Evolutionary conservation across 1,139 yeast species (phyloP).

Genomic region (Candida buenavistaensis): DNA sequence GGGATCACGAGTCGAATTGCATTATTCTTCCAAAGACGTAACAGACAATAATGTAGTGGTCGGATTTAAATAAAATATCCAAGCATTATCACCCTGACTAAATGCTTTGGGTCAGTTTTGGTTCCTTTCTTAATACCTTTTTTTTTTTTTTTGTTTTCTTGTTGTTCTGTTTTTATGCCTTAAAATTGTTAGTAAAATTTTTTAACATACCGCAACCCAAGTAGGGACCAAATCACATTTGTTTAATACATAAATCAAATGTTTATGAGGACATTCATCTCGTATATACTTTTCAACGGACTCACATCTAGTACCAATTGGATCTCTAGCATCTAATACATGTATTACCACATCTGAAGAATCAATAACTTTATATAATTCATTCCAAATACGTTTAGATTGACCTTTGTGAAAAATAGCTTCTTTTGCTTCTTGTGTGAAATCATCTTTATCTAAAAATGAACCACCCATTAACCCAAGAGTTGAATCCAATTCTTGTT

Average conservation of each 20-base stretch:
- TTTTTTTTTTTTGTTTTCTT: background rate
- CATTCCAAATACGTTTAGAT: conserved; percentile 98
- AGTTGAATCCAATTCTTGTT: conserved; percentile 71
- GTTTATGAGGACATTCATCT: conserved; percentile 96
- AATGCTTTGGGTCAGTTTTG: conserved; percentile 46
- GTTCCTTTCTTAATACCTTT: too few species aligned
- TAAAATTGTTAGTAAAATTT: conserved; percentile 4
- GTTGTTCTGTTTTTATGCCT: background rate
- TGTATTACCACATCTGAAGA: conserved; percentile 95
- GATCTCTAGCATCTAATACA: conserved; percentile 96
- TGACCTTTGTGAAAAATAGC: conserved; percentile 96
- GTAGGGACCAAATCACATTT: conserved; percentile 98
- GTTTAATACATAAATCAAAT: conserved; percentile 89
- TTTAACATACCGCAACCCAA: conserved; percentile 95
- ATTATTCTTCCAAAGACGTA: conserved; percentile 20
- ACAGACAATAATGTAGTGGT: conserved; percentile 20
- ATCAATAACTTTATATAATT: conserved; percentile 92
- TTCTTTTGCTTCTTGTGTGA: conserved; percentile 88
- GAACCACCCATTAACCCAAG: conserved; percentile 76
- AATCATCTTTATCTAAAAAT: conserved; percentile 69
- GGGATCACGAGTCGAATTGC: conserved; percentile 32
- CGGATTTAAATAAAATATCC: conserved; percentile 26
- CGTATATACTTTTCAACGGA: conserved; percentile 90
- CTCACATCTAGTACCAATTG: conserved; percentile 91
- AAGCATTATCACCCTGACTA: conserved; percentile 66